Conservation (phyloP, 768 basidiomycete species). For the Boletus subcaerulescens region DNA sequence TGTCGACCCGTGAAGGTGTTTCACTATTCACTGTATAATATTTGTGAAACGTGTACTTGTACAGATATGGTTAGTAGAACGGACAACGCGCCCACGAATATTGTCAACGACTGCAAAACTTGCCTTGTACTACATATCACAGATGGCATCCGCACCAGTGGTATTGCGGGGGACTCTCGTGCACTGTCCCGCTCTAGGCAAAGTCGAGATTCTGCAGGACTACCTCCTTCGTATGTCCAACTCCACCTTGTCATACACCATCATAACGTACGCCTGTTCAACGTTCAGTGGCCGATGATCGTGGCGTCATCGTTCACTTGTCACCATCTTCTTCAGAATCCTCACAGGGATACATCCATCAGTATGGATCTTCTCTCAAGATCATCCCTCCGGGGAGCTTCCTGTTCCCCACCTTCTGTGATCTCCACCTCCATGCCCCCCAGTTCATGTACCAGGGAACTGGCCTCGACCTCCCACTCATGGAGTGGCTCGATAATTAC, state of each 20-base stretch:
- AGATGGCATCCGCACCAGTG: slow-evolving; percentile 5
- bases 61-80: too few species aligned
- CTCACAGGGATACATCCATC: slow-evolving; percentile 35
- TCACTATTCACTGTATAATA: too few species aligned
- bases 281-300: slow-evolving; percentile 31
- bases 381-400: slow-evolving; percentile 55
- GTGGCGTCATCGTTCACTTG: slow-evolving; percentile 53
- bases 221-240: slow-evolving; percentile 46
- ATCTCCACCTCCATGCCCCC: slow-evolving; percentile 84
- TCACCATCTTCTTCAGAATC: slow-evolving; percentile 34
- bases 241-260: background rate
- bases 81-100: too few species aligned
- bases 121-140: slow-evolving; percentile 1
- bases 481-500: slow-evolving; percentile 82
- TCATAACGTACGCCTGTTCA: slow-evolving; percentile 1
- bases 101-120: background rate
- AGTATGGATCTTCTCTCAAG: slow-evolving; percentile 16
- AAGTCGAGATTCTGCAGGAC: slow-evolving; percentile 54
- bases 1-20: slow-evolving; percentile 11
- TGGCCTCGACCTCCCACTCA: slow-evolving; percentile 78
- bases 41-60: too few species aligned
- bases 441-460: slow-evolving; percentile 89
- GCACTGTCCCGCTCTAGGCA: slow-evolving; percentile 50
- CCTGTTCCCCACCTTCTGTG: slow-evolving; percentile 75
- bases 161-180: slow-evolving; percentile 53